These are phyloP conservation scores for Cylindrodendrum hubeiense DNA, from an alignment of 2,329 filamentous ascomycete species.

Conservation along the genomic window DNA sequence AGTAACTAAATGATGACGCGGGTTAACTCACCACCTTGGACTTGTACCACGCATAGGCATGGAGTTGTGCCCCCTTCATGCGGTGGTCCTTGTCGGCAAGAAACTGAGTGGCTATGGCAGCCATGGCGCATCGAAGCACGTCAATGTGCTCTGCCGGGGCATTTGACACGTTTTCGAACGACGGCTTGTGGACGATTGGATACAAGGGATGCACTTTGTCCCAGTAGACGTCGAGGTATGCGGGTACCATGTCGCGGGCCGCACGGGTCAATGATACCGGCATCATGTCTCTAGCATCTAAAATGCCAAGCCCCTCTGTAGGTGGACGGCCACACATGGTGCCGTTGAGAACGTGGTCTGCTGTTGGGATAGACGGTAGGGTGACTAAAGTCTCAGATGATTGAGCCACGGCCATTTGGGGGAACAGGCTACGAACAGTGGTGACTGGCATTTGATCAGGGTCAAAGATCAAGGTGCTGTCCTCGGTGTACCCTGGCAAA, in stretches of 20 bases:
- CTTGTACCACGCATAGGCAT: conserved; percentile 64
- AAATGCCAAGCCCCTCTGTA: conserved; percentile 53
- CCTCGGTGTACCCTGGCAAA: conserved; percentile 53
- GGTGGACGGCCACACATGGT: conserved; percentile 56
- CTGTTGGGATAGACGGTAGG: conserved; percentile 54
- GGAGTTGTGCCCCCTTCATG: conserved; percentile 61
- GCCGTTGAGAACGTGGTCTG: conserved; percentile 50
- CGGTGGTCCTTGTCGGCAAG: conserved; percentile 63
- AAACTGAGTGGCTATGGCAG: conserved; percentile 67
- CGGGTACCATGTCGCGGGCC: conserved; percentile 59
- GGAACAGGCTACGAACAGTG: conserved; percentile 64
- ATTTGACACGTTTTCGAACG: conserved; percentile 53
- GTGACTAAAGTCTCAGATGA: conserved; percentile 64
- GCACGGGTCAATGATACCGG: conserved; percentile 53
- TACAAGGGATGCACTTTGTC: conserved; percentile 60
- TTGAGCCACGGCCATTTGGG: conserved; percentile 60
- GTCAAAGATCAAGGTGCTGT: conserved; percentile 49
- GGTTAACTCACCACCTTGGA: conserved; percentile 60
- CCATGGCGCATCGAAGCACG: conserved; percentile 66
- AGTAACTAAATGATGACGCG: conserved; percentile 4
- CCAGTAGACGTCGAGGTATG: conserved; percentile 67
- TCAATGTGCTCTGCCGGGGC: conserved; percentile 52
- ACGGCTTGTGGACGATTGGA: conserved; percentile 64
- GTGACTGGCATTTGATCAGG: conserved; percentile 53
- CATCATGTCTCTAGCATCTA: conserved; percentile 43